These are phyloP conservation scores for Penicillium parvum DNA, from an alignment of 495 filamentous ascomycete species.

Conservation along the genomic window DNA sequence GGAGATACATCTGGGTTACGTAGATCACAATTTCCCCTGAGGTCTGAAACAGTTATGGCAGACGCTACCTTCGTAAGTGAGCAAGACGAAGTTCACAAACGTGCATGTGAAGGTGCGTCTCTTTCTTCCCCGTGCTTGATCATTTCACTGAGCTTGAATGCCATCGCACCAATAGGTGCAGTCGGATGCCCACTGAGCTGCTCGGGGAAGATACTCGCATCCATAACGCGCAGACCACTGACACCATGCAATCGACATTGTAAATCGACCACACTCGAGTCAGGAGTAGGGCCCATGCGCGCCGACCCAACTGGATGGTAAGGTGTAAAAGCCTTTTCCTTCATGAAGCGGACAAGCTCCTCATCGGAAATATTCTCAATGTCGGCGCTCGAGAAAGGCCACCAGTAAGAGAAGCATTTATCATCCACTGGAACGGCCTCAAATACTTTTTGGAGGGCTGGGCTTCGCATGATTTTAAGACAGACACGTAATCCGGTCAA, in stretches of 20 bases:
- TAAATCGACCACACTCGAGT: slow-evolving; percentile 42
- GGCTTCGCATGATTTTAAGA: slow-evolving; percentile 15
- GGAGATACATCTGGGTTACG: too few relatives aligned
- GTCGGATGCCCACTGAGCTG: slow-evolving; percentile 23
- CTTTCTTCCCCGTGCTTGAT: slow-evolving; percentile 4
- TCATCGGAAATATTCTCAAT: slow-evolving; percentile 22
- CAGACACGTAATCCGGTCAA: slow-evolving; percentile 16
- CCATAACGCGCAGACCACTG: slow-evolving; percentile 43
- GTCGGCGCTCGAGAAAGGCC: slow-evolving; percentile 23
- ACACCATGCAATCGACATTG: slow-evolving; percentile 48
- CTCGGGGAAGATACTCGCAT: slow-evolving; percentile 27
- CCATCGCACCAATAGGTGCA: slow-evolving; percentile 22
- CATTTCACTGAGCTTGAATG: slow-evolving; percentile 17
- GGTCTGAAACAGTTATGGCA: too few relatives aligned
- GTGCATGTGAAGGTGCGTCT: too few relatives aligned
- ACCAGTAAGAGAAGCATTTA: slow-evolving; percentile 20
- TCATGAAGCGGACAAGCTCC: slow-evolving; percentile 18
- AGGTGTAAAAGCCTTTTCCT: slow-evolving; percentile 24
- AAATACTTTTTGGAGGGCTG: slow-evolving; percentile 15
- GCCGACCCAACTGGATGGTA: slow-evolving; percentile 25
- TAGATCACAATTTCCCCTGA: too few relatives aligned
- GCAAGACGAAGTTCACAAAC: too few relatives aligned
- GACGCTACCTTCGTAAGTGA: too few relatives aligned
- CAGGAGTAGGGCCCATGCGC: slow-evolving; percentile 18
- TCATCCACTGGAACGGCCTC: slow-evolving; percentile 15